phyloP scores from a whole-genome alignment of 2,329 filamentous ascomycete genomes.

The Aspergillus chevalieri region DNA sequence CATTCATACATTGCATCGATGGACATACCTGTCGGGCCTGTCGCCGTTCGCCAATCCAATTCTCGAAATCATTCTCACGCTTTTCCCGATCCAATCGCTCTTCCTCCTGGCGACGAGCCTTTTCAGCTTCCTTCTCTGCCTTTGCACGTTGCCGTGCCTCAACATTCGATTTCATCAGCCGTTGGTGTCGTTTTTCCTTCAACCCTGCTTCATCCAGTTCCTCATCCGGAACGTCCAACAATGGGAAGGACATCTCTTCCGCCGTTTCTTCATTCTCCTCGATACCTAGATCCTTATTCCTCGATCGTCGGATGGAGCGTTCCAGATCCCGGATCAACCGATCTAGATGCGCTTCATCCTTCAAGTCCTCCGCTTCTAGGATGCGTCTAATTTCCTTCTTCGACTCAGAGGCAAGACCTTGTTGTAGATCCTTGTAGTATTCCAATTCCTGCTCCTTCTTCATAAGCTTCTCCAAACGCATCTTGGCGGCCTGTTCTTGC shows the following conservation, averaged over 20 bases:
- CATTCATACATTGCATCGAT: not conserved
- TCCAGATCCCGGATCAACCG: constrained; percentile 83
- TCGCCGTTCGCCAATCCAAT: constrained; percentile 79
- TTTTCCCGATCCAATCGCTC: constrained; percentile 77
- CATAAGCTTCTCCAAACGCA: constrained; percentile 90
- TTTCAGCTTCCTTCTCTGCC: constrained; percentile 90
- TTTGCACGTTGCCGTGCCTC: constrained; percentile 91
- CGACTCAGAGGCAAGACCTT: constrained; percentile 63
- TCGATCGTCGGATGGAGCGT: constrained; percentile 77
- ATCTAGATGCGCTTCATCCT: constrained; percentile 81
- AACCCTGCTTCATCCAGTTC: constrained; percentile 84
- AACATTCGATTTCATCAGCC: constrained; percentile 87
- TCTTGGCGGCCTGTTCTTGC: constrained; percentile 94
- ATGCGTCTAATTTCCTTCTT: constrained; percentile 88
- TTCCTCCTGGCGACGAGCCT: constrained; percentile 74
- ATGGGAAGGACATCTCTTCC: constrained; percentile 72
- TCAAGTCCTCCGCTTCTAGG: constrained; percentile 84
- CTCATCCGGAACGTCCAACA: constrained; percentile 85
- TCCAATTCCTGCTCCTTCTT: constrained; percentile 93
- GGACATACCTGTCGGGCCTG: constrained; percentile 54
- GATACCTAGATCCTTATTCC: constrained; percentile 89
- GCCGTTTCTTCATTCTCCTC: constrained; percentile 73
- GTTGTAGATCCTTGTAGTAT: constrained; percentile 81
- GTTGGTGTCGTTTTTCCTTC: constrained; percentile 89
- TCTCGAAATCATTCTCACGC: constrained; percentile 74